Percentiles rank a stretch among this genome's conserved stretches.
Evolutionary conservation across 768 basidiomycete species (phyloP).

Genomic region (Suillus brevipes): DNA sequence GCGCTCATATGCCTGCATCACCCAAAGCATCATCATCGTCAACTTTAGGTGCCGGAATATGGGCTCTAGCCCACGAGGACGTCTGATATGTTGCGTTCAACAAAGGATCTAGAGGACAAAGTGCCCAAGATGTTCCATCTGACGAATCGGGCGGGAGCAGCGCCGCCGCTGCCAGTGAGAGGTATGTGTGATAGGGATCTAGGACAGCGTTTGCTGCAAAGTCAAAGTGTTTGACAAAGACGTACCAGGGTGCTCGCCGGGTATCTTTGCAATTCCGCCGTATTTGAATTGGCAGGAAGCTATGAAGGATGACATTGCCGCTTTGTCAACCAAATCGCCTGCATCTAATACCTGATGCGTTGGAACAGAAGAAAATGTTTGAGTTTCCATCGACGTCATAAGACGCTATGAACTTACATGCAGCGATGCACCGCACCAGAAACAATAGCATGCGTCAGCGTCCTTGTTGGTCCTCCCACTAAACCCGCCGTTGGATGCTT

Average conservation of each 20-base stretch:
- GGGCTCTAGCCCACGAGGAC: constrained; percentile 60
- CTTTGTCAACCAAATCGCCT: constrained; percentile 53
- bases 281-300: constrained; percentile 80
- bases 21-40: not conserved
- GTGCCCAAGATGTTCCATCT: constrained; percentile 48
- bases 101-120: constrained; percentile 63
- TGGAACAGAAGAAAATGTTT: not conserved
- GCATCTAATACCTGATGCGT: constrained; percentile 65
- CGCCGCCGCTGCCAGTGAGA: constrained; percentile 80
- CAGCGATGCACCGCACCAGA: constrained; percentile 88
- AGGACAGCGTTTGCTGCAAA: constrained; percentile 15
- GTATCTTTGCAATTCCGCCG: constrained; percentile 87
- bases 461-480: constrained; percentile 85
- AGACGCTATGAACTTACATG: constrained; percentile 46
- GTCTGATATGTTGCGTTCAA: constrained; percentile 72
- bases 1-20: not conserved
- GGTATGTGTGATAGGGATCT: constrained; percentile 97
- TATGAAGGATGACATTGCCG: constrained; percentile 62
- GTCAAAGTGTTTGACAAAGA: not conserved
- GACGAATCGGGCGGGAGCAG: constrained; percentile 52
- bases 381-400: not conserved
- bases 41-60: constrained; percentile 43
- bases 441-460: constrained; percentile 93
- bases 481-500: constrained; percentile 70
- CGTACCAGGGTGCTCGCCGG: constrained; percentile 77